phyloP scores from a whole-genome alignment of 495 filamentous ascomycete species.

The Letharia columbiana region DNA sequence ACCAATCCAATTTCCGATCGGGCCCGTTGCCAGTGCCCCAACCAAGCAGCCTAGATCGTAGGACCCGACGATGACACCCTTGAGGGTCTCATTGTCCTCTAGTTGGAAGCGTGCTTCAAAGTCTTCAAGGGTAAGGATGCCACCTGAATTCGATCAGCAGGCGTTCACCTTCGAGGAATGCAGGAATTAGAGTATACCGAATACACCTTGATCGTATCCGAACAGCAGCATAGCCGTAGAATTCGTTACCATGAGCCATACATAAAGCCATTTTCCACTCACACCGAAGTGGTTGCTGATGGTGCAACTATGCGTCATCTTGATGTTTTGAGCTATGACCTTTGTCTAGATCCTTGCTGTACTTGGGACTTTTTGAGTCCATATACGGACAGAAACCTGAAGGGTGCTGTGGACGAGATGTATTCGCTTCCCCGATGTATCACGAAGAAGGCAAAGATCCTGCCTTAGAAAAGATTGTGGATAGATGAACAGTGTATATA shows the following conservation, averaged over 20 bases:
- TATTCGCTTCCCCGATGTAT: not conserved
- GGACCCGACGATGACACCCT: conserved; percentile 8
- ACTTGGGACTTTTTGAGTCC: conserved; percentile 8
- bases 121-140: conserved; percentile 2
- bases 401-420: not conserved
- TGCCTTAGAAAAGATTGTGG: not conserved
- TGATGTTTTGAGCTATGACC: conserved; percentile 7
- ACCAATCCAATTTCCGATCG: not conserved
- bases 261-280: not conserved
- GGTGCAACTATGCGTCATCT: not conserved
- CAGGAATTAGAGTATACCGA: conserved; percentile 5
- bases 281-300: conserved; percentile 10
- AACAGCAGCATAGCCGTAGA: conserved; percentile 16
- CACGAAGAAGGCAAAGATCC: no score
- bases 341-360: conserved; percentile 9
- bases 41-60: conserved; percentile 3
- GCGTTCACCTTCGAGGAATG: not conserved
- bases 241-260: conserved; percentile 5
- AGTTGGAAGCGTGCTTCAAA: conserved; percentile 8
- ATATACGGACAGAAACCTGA: not conserved
- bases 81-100: conserved; percentile 6
- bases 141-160: not conserved
- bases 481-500: not conserved
- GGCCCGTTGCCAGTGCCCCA: conserved; percentile 4
- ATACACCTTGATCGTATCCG: conserved; percentile 25